Percentiles rank a stretch among this genome's conserved stretches.
Evolutionary conservation across 768 basidiomycete species (phyloP).

Genomic region (Boletus reticuloceps): DNA sequence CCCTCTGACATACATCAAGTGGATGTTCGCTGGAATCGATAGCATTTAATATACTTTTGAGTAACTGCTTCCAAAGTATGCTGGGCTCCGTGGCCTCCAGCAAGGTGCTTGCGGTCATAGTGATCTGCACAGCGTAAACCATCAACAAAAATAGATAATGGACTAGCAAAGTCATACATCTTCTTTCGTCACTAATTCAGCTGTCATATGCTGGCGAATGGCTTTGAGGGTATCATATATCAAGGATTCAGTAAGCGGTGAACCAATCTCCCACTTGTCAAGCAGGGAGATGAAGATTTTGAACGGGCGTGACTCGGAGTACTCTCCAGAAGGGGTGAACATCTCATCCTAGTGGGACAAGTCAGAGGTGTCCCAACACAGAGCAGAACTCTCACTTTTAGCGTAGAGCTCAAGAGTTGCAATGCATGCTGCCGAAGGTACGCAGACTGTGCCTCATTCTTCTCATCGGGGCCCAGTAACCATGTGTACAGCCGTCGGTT

Average conservation of each 20-base stretch:
- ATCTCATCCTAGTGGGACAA: slow-evolving; percentile 61
- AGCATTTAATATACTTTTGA: slow-evolving; percentile 54
- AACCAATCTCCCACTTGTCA: slow-evolving; percentile 97
- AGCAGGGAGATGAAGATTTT: slow-evolving; percentile 93
- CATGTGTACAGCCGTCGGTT: slow-evolving; percentile 92
- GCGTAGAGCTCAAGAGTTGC: slow-evolving; percentile 64
- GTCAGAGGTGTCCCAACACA: slow-evolving; percentile 10
- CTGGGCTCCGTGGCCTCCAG: slow-evolving; percentile 93
- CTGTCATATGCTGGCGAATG: slow-evolving; percentile 54
- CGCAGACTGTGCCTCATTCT: slow-evolving; percentile 65
- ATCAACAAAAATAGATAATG: neutral
- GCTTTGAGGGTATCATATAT: slow-evolving; percentile 79
- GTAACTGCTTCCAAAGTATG: slow-evolving; percentile 79
- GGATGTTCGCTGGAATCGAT: slow-evolving; percentile 42
- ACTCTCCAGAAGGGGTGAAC: slow-evolving; percentile 66
- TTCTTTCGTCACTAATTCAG: slow-evolving; percentile 50
- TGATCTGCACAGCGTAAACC: slow-evolving; percentile 42
- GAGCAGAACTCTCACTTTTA: slow-evolving; percentile 50
- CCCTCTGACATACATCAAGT: slow-evolving; percentile 44
- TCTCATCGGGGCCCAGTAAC: slow-evolving; percentile 84
- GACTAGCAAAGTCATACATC: slow-evolving; percentile 47
- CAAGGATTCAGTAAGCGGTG: slow-evolving; percentile 70
- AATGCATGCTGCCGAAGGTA: slow-evolving; percentile 72
- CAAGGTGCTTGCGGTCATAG: slow-evolving; percentile 81
- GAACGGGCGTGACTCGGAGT: slow-evolving; percentile 83